Base-by-base conservation (phyloP, 2,329 filamentous ascomycete genomes). In the Fusarium globosum region DNA sequence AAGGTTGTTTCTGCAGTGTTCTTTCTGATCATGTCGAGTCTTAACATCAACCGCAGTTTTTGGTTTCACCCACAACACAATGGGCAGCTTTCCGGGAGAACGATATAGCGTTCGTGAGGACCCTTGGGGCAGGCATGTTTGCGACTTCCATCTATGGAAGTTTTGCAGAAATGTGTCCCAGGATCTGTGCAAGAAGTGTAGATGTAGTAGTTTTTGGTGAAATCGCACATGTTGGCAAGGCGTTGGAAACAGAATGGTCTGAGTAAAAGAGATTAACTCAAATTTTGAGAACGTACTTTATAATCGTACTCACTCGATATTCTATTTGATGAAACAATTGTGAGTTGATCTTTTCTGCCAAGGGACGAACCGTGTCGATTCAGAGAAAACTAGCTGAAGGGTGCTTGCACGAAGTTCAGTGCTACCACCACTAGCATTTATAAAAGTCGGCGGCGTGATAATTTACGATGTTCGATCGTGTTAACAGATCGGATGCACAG, bases 171-270 rank as follows among this genome's bases (percentile, higher is more conserved):
- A 81, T 94, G 92, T 21, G 88, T 86, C 45, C 89, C 89, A 1
- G 92, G 92, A 78, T 94, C 91, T 64, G 87, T 82, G 78, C 92
- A 94, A 48, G 89, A 87, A 65, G 90, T 91, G 83, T 94, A 94
- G 81, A 94, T 91, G 82, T 93, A 94, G 81, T 92, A 94, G 82
- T 93, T 93, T 78, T 92, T 93, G 78, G 90, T 92, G 79, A 91
- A 93, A 80, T 89, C 86, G 79, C 88, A 90, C 88, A 90, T 89
- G 67, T 35, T 84, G 78, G 65, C 48, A 55, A 36, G 35, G 30
- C 36, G 38, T 41, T 42, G 48, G 11, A 41, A 43, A 60, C 28
- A 46, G 15, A 26, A 18, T 38, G 14, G 43, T 41, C 61, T 71
- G 35, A 23, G 20, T 38, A 21, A 35, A 20, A 20, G 18, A 7